Base-by-base conservation (phyloP, 2,329 filamentous ascomycete species). In the Exophiala calicioides region DNA sequence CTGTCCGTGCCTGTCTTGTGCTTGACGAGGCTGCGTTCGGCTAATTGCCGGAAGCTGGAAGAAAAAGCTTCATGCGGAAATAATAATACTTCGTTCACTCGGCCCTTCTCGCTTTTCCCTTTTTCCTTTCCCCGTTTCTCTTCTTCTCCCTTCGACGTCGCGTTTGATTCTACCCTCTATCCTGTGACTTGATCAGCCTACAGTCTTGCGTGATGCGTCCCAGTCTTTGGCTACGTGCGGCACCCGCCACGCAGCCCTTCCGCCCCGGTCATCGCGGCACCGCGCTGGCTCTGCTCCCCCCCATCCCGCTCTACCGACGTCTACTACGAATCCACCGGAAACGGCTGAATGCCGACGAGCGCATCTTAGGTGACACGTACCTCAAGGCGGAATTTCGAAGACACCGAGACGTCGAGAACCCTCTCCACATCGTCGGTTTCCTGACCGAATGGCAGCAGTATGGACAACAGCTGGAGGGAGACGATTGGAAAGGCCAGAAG, bases 371-470 rank as follows among this genome's bases (percentile, higher is more conserved):
- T 3, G 93, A 98, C 63, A 82, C 90, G 66, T 98, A 97, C 68
- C 77, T 97, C 66, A 96, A 94, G 71, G 81, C 82, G 34, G 93
- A 98, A 71, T 98, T 97, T 60, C 79, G 88, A 50, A 85, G 86
- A 1, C 93, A 97, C 63, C 79, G 79, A 50, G 77, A 82, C 24
- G 81, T 94, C 37, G 91, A 97, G 50, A 97, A 97, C 62, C 90
- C 93, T 0, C 80, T 88, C 19, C 91, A 97, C 64, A 81, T 98
- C 69, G 90, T 97, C 60, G 93, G 91, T 1, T 98, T 98, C 67
- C 76, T 98, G 58, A 91, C 88, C 0, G 90, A 97, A 68, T 98
- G 91, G 91, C 93, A 98, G 68, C 72, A 88, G 41, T 98, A 97
- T 64, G 90, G 90, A 2, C 91, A 98, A 65, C 84, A 89, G 64